Evolutionary conservation across 345 rosid genomes (phyloP), one percentile per base, ranked within the genome.

Genomic region (Pistacia vera): DNA sequence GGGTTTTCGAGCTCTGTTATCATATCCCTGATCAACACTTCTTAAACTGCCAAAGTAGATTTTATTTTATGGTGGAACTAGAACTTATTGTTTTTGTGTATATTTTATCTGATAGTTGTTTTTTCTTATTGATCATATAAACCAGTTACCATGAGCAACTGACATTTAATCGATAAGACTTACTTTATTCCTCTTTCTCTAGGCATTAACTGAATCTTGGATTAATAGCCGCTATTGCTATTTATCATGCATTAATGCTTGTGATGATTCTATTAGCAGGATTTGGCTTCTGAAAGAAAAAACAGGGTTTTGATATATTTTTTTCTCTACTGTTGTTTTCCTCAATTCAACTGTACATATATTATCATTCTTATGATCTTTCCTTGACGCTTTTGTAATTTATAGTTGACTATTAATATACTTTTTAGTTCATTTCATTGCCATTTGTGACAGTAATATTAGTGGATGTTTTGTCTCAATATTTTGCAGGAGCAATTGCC

Each of bases 401-500:
- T 46, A 12, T 3, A 35, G 33, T 59, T 78, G 35, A 41, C 41
- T 63, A 54, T 60, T 60, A 14, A 44, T 28, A 18, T 67, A 7
- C 69, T 36, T 63, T n/a, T 30, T 48, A 9, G 4, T 60, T 2
- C 20, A 25, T 33, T 10, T 49, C 3, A 20, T 59, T 72, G 28
- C 17, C n/a, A 54, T 18, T 14, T 41, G 44, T 41, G 7, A 41
- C 44, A 41, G 44, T 41, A 41, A 41, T 41, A 41, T 41, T 41
- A 41, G 30, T 59, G 72, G 28, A 63, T 20, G 48, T 46, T 56
- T 70, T 49, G 30, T 54, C 77, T 46, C 36, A 48, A 60, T 25
- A 35, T 66, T 75, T 25, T 82, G 81, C 87, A 94, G 97, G 99
- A 94, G 64, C 98, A 97, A 76, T 87, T 97, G 84, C 89, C 97